phyloP scores from a whole-genome alignment of 2,329 filamentous ascomycete genomes.

The Fusarium dlaminii region DNA sequence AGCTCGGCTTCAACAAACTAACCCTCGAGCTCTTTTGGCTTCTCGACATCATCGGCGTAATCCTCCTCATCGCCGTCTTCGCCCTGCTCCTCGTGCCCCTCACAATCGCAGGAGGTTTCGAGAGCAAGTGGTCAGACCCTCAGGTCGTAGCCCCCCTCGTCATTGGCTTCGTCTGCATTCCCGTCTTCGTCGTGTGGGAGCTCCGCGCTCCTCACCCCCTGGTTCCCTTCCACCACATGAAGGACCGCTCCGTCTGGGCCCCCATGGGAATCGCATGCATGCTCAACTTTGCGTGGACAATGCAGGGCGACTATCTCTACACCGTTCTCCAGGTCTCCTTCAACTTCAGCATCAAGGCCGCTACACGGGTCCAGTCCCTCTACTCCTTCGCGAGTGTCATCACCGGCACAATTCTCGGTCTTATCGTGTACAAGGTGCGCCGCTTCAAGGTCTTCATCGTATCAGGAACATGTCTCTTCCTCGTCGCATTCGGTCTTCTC shows the following conservation, averaged over 20 bases:
- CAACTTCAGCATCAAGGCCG: conserved; percentile 63
- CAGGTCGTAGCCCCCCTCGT: conserved; percentile 57
- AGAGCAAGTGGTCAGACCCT: conserved; percentile 50
- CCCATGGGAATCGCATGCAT: conserved; percentile 66
- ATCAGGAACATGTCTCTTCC: conserved; percentile 66
- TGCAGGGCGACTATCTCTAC: conserved; percentile 72
- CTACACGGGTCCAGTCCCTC: conserved; percentile 67
- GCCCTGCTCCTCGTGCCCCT: conserved; percentile 57
- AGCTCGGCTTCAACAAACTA: conserved; percentile 47
- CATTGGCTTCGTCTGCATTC: conserved; percentile 57
- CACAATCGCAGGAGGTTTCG: conserved; percentile 56
- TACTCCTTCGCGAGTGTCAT: conserved; percentile 69
- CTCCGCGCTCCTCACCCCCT: conserved; percentile 61
- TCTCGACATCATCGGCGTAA: conserved; percentile 56
- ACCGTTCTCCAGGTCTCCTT: conserved; percentile 70
- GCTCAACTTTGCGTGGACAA: conserved; percentile 68
- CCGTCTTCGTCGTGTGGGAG: conserved; percentile 62
- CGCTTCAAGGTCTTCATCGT: conserved; percentile 73
- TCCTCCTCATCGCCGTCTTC: conserved; percentile 58
- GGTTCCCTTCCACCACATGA: conserved; percentile 68
- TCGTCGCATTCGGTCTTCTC: conserved; percentile 72
- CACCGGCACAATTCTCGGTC: conserved; percentile 63
- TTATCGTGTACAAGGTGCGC: conserved; percentile 65
- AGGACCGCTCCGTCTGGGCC: conserved; percentile 72
- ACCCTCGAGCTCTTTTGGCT: conserved; percentile 57